These are phyloP conservation scores for Colletotrichum somersetense DNA, from an alignment of 2,329 filamentous ascomycete species.

Conservation along the genomic window DNA sequence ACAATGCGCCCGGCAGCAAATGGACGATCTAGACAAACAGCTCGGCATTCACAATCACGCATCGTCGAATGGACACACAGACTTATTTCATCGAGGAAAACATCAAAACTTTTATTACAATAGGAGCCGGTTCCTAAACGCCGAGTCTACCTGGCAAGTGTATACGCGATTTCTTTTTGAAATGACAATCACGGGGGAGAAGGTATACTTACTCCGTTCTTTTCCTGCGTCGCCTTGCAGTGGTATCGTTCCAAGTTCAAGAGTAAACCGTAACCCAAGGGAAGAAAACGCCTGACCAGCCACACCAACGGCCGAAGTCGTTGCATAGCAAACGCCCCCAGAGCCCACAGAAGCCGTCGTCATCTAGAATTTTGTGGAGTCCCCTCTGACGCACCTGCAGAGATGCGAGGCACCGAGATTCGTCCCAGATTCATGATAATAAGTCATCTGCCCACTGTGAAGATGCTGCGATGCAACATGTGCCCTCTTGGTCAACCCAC, in stretches of 20 bases:
- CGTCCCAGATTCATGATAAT: conserved; percentile 48
- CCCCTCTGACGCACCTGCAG: conserved; percentile 47
- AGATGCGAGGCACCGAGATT: conserved; percentile 45
- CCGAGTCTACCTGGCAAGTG: conserved; percentile 28
- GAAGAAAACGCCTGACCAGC: conserved; percentile 41
- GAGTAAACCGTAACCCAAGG: conserved; percentile 39
- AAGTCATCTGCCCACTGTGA: conserved; percentile 45
- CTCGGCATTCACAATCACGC: neutral
- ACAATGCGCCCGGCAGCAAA: neutral
- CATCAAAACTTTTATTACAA: conserved; percentile 40
- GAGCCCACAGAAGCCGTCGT: conserved; percentile 50
- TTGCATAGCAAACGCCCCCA: conserved; percentile 34
- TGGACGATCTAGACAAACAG: neutral
- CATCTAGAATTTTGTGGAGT: conserved; percentile 48
- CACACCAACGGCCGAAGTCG: conserved; percentile 29
- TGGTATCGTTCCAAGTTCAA: conserved; percentile 39
- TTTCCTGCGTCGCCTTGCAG: conserved; percentile 33
- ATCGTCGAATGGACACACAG: neutral
- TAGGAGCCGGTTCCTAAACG: conserved; percentile 33
- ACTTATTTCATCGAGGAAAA: conserved; percentile 14
- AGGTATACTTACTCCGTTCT: conserved; percentile 43
- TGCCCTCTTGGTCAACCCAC: conserved; percentile 49
- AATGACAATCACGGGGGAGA: conserved; percentile 36
- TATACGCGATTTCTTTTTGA: conserved; percentile 13
- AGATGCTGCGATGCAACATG: conserved; percentile 44